phyloP scores from a whole-genome alignment of 768 basidiomycete genomes.

The Tricholoma sp. region DNA sequence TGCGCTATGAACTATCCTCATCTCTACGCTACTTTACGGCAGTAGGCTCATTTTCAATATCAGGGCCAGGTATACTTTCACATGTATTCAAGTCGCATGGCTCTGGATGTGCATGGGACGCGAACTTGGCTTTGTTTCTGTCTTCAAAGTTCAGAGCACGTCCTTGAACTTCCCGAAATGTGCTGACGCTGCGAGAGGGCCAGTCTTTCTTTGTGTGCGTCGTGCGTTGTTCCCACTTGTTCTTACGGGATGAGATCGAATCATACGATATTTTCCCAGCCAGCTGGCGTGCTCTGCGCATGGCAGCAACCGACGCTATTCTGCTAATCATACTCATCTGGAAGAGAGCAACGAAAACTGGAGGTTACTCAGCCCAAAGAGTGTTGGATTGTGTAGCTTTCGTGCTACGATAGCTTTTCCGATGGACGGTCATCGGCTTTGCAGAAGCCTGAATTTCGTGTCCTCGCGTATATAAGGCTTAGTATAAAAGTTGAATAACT shows the following conservation, averaged over 20 bases:
- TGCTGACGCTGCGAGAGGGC: too few species aligned
- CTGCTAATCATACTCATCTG: background rate
- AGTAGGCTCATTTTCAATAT: too few species aligned
- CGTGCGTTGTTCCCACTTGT: background rate
- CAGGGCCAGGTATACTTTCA: too few species aligned
- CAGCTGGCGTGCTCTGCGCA: background rate
- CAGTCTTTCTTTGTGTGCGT: background rate
- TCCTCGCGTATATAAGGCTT: constrained; percentile 8
- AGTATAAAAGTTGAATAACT: background rate
- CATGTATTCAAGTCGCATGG: too few species aligned
- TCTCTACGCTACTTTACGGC: too few species aligned
- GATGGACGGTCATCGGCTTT: background rate
- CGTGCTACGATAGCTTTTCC: background rate
- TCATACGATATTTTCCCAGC: background rate
- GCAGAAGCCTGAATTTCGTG: background rate
- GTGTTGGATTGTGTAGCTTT: background rate
- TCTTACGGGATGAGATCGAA: background rate
- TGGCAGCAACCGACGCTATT: background rate
- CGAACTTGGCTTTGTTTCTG: too few species aligned
- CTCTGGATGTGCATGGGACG: too few species aligned
- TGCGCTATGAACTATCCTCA: too few species aligned
- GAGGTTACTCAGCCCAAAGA: background rate
- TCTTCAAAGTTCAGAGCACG: too few species aligned
- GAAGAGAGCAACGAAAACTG: background rate
- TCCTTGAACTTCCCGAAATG: too few species aligned